These are phyloP conservation scores for Eleusine indica DNA, from an alignment of 176 grass and related monocot genomes.

Conservation along the genomic window DNA sequence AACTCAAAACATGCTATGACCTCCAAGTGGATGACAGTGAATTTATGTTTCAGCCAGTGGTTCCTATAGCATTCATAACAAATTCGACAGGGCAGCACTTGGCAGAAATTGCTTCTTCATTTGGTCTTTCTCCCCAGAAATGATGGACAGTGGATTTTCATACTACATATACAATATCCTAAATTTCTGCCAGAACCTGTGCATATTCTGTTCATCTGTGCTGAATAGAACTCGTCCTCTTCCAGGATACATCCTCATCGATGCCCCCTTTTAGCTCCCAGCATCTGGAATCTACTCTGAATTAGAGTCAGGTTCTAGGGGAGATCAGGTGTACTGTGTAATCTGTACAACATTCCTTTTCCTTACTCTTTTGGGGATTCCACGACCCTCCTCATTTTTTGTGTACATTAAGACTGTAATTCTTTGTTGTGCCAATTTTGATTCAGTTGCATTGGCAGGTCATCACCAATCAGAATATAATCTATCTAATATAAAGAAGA, in stretches of 20 bases:
- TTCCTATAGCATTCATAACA: conserved; percentile 70
- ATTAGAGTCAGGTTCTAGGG: not conserved
- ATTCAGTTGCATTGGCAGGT: conserved; percentile 24
- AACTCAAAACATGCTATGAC: conserved; percentile 72
- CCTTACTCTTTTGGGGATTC: conserved; percentile 30
- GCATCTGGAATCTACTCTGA: conserved; percentile 39
- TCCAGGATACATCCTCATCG: conserved; percentile 10
- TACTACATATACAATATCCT: conserved; percentile 11
- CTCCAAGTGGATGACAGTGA: conserved; percentile 55
- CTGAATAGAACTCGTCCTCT: not conserved
- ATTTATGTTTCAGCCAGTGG: conserved; percentile 44
- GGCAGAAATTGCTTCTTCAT: conserved; percentile 63
- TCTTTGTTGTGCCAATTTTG: conserved; percentile 41
- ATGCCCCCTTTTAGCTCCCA: not conserved
- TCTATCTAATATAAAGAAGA: not conserved
- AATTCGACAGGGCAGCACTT: conserved; percentile 67
- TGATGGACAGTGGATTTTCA: conserved; percentile 35
- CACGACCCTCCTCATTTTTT: conserved; percentile 43
- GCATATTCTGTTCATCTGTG: conserved; percentile 27
- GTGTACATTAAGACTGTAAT: conserved; percentile 55
- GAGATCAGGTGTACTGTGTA: conserved; percentile 30
- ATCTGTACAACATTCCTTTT: conserved; percentile 39
- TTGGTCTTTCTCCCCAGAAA: conserved; percentile 42
- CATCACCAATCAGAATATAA: conserved; percentile 41
- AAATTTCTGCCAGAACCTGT: conserved; percentile 21